Evolutionary conservation across 148 eudicot genomes (phyloP), one percentile per base, ranked within the genome.

Genomic region (Linanthus parryae): DNA sequence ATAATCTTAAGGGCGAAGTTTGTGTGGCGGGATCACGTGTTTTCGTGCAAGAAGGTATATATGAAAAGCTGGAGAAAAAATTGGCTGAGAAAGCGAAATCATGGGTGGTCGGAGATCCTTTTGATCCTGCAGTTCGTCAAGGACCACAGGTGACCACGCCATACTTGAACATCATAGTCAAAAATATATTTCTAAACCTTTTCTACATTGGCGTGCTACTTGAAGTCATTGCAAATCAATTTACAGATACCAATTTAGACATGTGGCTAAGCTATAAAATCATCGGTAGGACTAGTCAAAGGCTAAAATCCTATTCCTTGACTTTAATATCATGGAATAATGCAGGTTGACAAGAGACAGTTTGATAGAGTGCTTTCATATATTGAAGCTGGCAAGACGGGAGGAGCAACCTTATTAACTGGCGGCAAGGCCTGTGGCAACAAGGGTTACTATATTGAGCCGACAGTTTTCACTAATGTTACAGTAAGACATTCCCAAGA

Each of bases 51-150:
- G 86, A 88, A 75, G 96, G 94, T 17, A 82, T 88, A 49, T 82
- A 84, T 33, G 87, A 79, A n/a, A 66, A 79, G 42, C 28, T 88
- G 17, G 66, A 78, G 21, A 59, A 50, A 43, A 84, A 71, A 41
- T 42, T 84, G 60, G 67, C 52, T 1, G 84, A 77, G 57, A 79
- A 65, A 65, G 71, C 72, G 17, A 84, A 79, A 51, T 6, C 68
- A 39, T 81, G 89, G 96, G 75, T 77, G 18, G 86, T 81, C 26
- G 96, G 96, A 0, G 96, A 88, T 56, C 94, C 96, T 9, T 84
- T 88, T 43, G 73, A 88, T 54, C 78, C 83, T 8, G 50, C 38
- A 13, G 72, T 58, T 68, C 81, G 57, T 28, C 86, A 84, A 72
- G 96, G 96, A 57, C 94, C 96, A 30, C 94, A 88, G 76, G 96